A percentile compares a stretch with the other conserved stretches of the same genome.
phyloP scores from a whole-genome alignment of 371 early-diverging fungal genomes.

The Rhizopus sp. region DNA sequence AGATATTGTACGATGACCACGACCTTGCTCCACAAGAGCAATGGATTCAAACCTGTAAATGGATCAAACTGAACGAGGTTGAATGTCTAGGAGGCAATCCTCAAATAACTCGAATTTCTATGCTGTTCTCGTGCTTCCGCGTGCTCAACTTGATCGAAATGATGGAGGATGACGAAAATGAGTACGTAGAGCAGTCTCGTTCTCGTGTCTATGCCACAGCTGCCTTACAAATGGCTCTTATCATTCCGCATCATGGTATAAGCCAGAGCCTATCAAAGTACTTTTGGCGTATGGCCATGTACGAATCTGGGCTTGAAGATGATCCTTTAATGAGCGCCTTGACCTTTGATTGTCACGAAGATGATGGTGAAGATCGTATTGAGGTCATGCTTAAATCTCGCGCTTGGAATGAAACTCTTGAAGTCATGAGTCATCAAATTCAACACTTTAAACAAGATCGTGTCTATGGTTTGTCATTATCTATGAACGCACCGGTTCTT shows the following conservation, averaged over 20 bases:
- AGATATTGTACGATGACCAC: constrained; percentile 30
- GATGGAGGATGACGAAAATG: constrained; percentile 34
- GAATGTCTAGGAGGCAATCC: constrained; percentile 49
- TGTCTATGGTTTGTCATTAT: constrained; percentile 22
- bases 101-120: constrained; percentile 22
- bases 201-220: constrained; percentile 44
- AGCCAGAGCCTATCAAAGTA: constrained; percentile 27
- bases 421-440: constrained; percentile 34
- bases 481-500: constrained; percentile 32
- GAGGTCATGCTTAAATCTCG: constrained; percentile 39
- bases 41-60: constrained; percentile 41
- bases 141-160: constrained; percentile 32
- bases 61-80: constrained; percentile 50
- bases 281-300: constrained; percentile 42
- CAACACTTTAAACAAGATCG: constrained; percentile 18
- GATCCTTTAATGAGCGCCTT: constrained; percentile 32
- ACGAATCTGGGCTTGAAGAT: constrained; percentile 39
- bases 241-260: constrained; percentile 27
- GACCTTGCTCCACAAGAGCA: constrained; percentile 28
- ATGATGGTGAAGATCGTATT: constrained; percentile 33
- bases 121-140: constrained; percentile 34
- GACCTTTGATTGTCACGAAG: constrained; percentile 37
- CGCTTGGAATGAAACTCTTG: constrained; percentile 40
- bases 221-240: constrained; percentile 41
- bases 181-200: constrained; percentile 27